phyloP scores from a whole-genome alignment of 148 eudicot genomes.

The Simmondsia chinensis region DNA sequence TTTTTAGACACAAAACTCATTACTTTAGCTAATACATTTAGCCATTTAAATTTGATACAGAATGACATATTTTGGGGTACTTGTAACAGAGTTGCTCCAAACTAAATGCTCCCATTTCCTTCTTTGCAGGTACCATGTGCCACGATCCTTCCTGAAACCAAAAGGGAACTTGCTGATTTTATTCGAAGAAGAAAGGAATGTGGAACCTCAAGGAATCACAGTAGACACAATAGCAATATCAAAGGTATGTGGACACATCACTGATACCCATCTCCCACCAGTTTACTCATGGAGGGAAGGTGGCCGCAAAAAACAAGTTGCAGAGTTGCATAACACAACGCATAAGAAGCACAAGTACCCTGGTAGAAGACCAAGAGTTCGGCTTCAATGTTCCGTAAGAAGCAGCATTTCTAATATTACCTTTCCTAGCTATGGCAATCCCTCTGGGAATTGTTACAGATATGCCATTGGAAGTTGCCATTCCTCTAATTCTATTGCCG shows the following conservation, averaged over 20 bases:
- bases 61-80: no score
- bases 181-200: constrained; percentile 46
- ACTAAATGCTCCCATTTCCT: no score
- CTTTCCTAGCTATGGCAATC: constrained; percentile 45
- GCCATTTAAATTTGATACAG: no score
- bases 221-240: constrained; percentile 33
- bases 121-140: constrained; percentile 49
- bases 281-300: constrained; percentile 15
- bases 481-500: constrained; percentile 22
- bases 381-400: constrained; percentile 24
- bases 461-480: constrained; percentile 35
- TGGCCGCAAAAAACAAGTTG: no score
- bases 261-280: constrained; percentile 23
- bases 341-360: constrained; percentile 2
- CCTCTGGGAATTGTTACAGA: constrained; percentile 25
- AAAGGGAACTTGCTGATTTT: constrained; percentile 34
- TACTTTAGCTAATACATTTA: no score
- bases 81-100: no score
- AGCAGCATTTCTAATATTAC: constrained; percentile 20
- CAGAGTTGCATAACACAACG: not conserved
- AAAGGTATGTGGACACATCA: constrained; percentile 21
- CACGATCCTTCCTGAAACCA: constrained; percentile 49
- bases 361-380: constrained; percentile 21
- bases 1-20: no score
- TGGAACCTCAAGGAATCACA: constrained; percentile 39